Evolutionary conservation across 306 rosid species (phyloP).

Genomic region (Sicyos edulis): DNA sequence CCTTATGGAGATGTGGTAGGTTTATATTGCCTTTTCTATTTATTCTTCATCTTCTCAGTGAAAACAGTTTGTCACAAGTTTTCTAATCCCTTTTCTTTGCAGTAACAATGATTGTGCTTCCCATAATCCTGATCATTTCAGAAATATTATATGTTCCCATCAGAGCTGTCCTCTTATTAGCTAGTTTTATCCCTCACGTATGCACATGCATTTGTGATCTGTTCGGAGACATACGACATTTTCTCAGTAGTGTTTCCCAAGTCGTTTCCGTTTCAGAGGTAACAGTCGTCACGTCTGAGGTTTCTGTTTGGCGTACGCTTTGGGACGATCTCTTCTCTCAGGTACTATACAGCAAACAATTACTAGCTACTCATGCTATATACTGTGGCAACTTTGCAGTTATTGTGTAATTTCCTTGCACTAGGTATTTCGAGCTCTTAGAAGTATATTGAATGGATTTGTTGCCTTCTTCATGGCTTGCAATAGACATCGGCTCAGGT

Average conservation of each 20-base stretch:
- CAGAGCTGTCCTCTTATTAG: conserved; percentile 40
- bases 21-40: conserved; percentile 28
- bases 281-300: conserved; percentile 51
- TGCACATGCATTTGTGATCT: conserved; percentile 28
- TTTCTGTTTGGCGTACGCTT: conserved; percentile 78
- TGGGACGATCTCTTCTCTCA: conserved; percentile 95
- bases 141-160: conserved; percentile 69
- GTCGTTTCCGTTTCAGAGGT: conserved; percentile 69
- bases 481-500: conserved; percentile 98
- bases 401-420: background rate
- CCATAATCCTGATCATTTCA: conserved; percentile 58
- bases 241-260: conserved; percentile 48
- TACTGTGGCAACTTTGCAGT: background rate
- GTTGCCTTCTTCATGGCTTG: conserved; percentile 85
- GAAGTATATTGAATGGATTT: conserved; percentile 76
- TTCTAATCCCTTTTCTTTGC: conserved; percentile 25
- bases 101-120: conserved; percentile 57
- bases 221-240: conserved; percentile 45
- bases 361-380: background rate
- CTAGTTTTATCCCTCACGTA: conserved; percentile 39
- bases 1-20: conserved; percentile 66
- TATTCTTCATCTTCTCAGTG: conserved; percentile 8
- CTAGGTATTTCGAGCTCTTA: conserved; percentile 86
- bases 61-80: background rate
- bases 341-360: conserved; percentile 33